phyloP scores from a whole-genome alignment of 495 filamentous ascomycete species.

The Penicillium waksmanii region DNA sequence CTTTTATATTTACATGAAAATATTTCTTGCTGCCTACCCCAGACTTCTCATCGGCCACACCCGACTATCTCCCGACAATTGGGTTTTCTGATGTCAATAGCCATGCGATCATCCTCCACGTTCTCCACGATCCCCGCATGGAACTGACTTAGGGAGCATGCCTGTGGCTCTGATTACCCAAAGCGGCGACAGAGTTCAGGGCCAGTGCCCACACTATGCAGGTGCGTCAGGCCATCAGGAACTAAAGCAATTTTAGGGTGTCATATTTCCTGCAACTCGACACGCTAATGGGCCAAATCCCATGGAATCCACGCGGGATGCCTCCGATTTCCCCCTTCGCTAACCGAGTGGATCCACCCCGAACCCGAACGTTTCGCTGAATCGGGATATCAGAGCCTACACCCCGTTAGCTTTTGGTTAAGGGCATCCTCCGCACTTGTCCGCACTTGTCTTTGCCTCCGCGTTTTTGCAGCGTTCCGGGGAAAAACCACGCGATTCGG shows the following conservation, averaged over 20 bases:
- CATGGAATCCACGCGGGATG: conserved; percentile 6
- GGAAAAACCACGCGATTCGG: conserved; percentile 23
- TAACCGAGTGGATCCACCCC: conserved; percentile 15
- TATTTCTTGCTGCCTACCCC: conserved; percentile 8
- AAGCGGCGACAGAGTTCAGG: conserved; percentile 10
- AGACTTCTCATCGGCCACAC: conserved; percentile 9
- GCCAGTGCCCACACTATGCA: conserved; percentile 7
- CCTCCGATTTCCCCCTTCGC: conserved; percentile 12
- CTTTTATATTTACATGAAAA: conserved; percentile 19
- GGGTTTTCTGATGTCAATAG: conserved; percentile 16
- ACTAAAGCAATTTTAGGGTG: conserved; percentile 2
- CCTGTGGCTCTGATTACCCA: conserved; percentile 24
- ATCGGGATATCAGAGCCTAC: conserved; percentile 24
- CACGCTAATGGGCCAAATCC: not conserved
- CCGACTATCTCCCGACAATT: conserved; percentile 15
- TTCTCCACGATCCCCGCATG: conserved; percentile 23
- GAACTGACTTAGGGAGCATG: conserved; percentile 17
- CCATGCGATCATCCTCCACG: conserved; percentile 8
- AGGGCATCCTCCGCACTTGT: conserved; percentile 19
- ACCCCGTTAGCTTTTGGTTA: conserved; percentile 8
- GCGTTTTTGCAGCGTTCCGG: conserved; percentile 16
- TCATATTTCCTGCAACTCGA: not conserved
- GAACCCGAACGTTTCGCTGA: conserved; percentile 5
- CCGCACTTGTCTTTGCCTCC: conserved; percentile 23
- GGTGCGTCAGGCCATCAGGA: conserved; percentile 1